Evolutionary conservation across 1,284 basidiomycete species (phyloP), one percentile per base, ranked within the genome.

Genomic region (Fomitiporia mediterranea): DNA sequence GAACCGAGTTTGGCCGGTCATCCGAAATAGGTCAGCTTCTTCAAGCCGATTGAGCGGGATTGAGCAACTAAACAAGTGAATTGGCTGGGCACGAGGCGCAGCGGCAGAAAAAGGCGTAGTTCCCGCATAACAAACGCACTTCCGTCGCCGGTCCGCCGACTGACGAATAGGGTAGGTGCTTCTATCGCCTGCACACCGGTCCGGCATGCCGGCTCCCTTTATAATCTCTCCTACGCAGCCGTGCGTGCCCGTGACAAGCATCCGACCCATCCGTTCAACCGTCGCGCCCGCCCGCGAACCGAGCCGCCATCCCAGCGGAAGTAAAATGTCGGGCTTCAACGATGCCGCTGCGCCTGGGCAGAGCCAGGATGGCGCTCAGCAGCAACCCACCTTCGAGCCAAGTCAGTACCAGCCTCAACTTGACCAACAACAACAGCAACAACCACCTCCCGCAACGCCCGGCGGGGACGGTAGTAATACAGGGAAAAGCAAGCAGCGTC

Each of bases 301-400:
- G 32, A 35, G 17, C 17, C 25, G 35, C 28, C 28, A 39, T 42
- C 8, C 25, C 30, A 37, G 7, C 40, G 28, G 19, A 52, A 34
- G 38, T 15, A 52, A 37, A 35, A 86, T 85, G 83, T 84, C 84
- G 79, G 82, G 82, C 72, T 80, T 85, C 74, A 77, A 76, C 73
- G 76, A 81, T 70, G 81, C 72, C 65, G 70, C 74, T 59, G 83
- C 72, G 65, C 76, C 76, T 79, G 83, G 79, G 68, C 81, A 82
- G 68, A 81, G 84, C 66, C 32, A 70, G 72, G 69, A 74, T 17
- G 50, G 37, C n/a, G 75, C 63, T 68, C 73, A 44, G n/a, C 56
- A 53, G 40, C 57, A 55, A 73, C 73, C 75, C 69, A 72, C 68
- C 66, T 75, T 79, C 64, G 77, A 78, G 65, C 74, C 78, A 59